Evolutionary conservation across 768 basidiomycete species (phyloP), one percentile per base, ranked within the genome.

Genomic region (Lanmaoa rubissima): DNA sequence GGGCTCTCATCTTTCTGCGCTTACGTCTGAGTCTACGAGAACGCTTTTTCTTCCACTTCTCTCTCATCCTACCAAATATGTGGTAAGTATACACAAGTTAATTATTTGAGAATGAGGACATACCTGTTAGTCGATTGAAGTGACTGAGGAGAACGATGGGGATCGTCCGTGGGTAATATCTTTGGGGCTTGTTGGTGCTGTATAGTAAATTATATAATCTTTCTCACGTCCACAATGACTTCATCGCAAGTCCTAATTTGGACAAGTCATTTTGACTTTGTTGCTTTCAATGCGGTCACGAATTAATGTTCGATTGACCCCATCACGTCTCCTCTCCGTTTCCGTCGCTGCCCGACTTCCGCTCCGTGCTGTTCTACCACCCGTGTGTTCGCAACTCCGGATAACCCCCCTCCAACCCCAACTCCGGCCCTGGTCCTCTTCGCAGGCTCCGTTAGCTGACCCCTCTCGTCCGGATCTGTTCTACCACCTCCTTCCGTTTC

Each of bases 1-100:
- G 91, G 61, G 91, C 91, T 74, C 91, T 85, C 91, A 93, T 93
- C 83, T 94, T 94, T 88, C 91, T 87, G 82, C 91, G 89, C 72
- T 94, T 94, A 76, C 91, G 88, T 73, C 92, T 82, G 79, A 94
- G 92, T 73, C 92, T 90, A 74, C 91, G 86, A 62, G 91, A 91
- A 73, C 91, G 84, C 82, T 94, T 94, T 79, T 94, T 94, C 86
- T 92, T 92, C 91, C 91, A 93, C 87, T 93, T 93, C 77, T 92
- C 91, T 90, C 91, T 91, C 91, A 92, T 93, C 62, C 83, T 88
- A 52, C 14, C n/a, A 17, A 12, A 19, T 35, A 24, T 0, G 13
- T 2, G 0, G 16, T 69, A 50, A 64, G 51, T 16, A 36, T 40
- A 26, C 2, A 6, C 21, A 26, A 3, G 5, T 19, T 2, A 0